Percentiles rank a stretch among this genome's conserved stretches.
Evolutionary conservation across 306 rosid genomes (phyloP).

Genomic region (Aeschynomene evenia): DNA sequence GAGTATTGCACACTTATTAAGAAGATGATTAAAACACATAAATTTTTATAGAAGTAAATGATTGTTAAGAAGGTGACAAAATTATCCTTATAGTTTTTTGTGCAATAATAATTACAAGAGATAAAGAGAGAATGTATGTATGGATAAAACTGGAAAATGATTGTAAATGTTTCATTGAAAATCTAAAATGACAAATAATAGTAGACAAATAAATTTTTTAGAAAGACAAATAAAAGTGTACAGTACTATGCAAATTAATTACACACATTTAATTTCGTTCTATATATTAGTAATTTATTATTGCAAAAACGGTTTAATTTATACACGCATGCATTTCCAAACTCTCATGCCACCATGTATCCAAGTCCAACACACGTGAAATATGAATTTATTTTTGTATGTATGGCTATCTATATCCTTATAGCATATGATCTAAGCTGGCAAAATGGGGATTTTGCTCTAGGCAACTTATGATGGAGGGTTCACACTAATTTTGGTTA

Average conservation of each 20-base stretch:
- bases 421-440: conserved; percentile 16
- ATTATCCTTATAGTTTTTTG: too few relatives aligned
- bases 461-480: conserved; percentile 6
- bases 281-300: neutral
- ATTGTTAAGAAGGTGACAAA: too few relatives aligned
- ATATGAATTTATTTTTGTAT: neutral
- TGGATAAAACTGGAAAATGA: too few relatives aligned
- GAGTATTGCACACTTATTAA: too few relatives aligned
- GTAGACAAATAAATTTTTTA: too few relatives aligned
- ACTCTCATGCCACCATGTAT: neutral
- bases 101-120: too few relatives aligned
- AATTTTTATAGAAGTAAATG: too few relatives aligned
- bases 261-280: neutral
- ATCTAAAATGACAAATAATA: too few relatives aligned
- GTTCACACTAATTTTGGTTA: neutral
- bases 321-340: neutral
- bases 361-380: neutral
- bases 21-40: too few relatives aligned
- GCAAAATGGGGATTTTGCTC: neutral
- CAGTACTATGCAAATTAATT: conserved; percentile 12
- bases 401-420: conserved; percentile 6
- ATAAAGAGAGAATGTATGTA: too few relatives aligned
- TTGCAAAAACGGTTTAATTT: neutral
- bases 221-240: too few relatives aligned
- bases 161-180: too few relatives aligned